A percentile compares a stretch with the other conserved stretches of the same genome.
Conservation (phyloP, 1,284 basidiomycete species). For the Moesziomyces aphidis region DNA sequence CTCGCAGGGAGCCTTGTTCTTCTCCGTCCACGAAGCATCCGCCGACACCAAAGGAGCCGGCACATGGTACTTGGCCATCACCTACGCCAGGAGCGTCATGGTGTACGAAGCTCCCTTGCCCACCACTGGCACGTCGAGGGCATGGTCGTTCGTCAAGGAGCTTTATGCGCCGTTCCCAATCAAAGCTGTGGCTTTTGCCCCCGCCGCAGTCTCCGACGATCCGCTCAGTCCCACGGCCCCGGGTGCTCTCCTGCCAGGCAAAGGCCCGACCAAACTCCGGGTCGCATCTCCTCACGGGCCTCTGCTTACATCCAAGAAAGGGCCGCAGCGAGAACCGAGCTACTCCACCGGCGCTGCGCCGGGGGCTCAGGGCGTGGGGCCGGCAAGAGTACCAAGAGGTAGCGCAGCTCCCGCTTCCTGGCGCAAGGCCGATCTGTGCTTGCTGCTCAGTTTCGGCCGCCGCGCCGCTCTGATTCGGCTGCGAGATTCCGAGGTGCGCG, state of each 20-base stretch:
- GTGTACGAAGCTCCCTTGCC: conserved; percentile 54
- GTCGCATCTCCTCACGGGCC: conserved; percentile 36
- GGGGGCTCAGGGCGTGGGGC: conserved; percentile 2
- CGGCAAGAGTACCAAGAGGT: conserved; percentile 4
- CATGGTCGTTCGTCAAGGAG: conserved; percentile 55
- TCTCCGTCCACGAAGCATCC: conserved; percentile 51
- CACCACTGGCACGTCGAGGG: conserved; percentile 20
- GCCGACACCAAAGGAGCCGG: conserved; percentile 47
- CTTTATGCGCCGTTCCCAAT: conserved; percentile 50
- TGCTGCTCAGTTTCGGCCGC: conserved; percentile 55
- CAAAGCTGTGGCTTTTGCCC: conserved; percentile 47
- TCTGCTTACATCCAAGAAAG: conserved; percentile 35
- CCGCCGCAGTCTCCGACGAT: conserved; percentile 29
- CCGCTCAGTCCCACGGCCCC: conserved; percentile 4
- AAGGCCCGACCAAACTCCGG: conserved; percentile 26
- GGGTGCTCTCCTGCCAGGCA: conserved; percentile 5
- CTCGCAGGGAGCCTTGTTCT: conserved; percentile 50
- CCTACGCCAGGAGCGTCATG: conserved; percentile 47
- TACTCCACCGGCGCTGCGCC: not conserved
- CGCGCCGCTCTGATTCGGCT: conserved; percentile 51
- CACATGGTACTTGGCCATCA: conserved; percentile 58
- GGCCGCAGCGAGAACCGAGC: conserved; percentile 9
- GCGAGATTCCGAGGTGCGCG: conserved; percentile 52
- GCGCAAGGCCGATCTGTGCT: conserved; percentile 50
- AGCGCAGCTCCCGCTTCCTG: conserved; percentile 40